A percentile compares a stretch with the other conserved stretches of the same genome.
Evolutionary conservation across 805 yeast genomes (phyloP).

Genomic region (Starmerella bacillaris): DNA sequence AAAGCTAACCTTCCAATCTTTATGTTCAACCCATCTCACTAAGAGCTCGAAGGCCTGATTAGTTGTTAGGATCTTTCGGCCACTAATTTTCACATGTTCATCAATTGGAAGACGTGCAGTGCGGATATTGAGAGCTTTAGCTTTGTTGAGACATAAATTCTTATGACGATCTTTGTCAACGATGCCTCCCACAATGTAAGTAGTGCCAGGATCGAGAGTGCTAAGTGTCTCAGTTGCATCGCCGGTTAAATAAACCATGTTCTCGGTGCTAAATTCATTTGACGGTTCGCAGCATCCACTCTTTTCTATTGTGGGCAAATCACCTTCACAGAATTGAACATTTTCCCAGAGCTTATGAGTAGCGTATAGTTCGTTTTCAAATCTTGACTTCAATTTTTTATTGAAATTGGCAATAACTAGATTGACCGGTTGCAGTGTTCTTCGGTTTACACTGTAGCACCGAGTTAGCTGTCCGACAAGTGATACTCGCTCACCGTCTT

Average conservation of each 20-base stretch:
- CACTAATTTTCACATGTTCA: constrained; percentile 62
- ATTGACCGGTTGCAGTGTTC: constrained; percentile 38
- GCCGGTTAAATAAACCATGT: constrained; percentile 56
- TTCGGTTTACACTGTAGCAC: constrained; percentile 60
- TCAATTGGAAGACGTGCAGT: constrained; percentile 77
- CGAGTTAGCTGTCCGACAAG: constrained; percentile 66
- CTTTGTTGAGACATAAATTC: constrained; percentile 62
- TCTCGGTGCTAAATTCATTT: constrained; percentile 16
- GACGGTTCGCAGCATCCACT: constrained; percentile 15
- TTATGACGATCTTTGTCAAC: constrained; percentile 89
- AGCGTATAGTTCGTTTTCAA: constrained; percentile 38
- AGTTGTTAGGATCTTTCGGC: constrained; percentile 79
- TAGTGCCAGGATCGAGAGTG: constrained; percentile 45
- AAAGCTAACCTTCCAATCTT: constrained; percentile 75
- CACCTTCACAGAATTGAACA: constrained; percentile 32
- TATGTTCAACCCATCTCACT: constrained; percentile 58
- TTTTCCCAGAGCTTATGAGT: constrained; percentile 54
- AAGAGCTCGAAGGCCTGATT: constrained; percentile 85
- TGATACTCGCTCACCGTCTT: constrained; percentile 48
- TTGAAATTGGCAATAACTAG: constrained; percentile 48
- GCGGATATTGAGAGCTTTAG: constrained; percentile 46
- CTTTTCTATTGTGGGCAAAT: constrained; percentile 21
- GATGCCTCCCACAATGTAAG: constrained; percentile 86
- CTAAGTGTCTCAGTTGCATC: constrained; percentile 61
- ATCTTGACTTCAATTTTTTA: constrained; percentile 46